Evolutionary conservation across 129 eudicot genomes (phyloP), one percentile per base, ranked within the genome.

Genomic region (Smallanthus sonchifolius): DNA sequence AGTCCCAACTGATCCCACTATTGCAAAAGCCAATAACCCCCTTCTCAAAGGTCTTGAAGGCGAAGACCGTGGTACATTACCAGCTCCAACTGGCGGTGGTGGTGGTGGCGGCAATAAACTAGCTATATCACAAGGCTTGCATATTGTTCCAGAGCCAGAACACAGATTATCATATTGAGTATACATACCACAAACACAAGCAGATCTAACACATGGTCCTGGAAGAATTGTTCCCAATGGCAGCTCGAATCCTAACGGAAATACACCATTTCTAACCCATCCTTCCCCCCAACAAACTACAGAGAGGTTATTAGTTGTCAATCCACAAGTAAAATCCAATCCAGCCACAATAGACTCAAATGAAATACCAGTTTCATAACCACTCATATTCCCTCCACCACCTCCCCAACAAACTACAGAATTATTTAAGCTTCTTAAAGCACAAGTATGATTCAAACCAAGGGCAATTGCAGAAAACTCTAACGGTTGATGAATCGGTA

Each of bases 281-380:
- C 97, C 97, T 20, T 88, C 88, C 0, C 99, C 99, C 99, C 99
- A 95, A 83, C 99, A 95, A 42, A 95, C 68, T 0, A 88, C 86
- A 10, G 97, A 87, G 47, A 91, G 84, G 67, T 95, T 88, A 47
- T 70, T 75, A 10, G 86, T 85, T 5, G 77, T 80, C 43, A 95
- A 84, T 60, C 99, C 99, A 85, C 99, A 95, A 62, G 87, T 84
- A 67, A 91, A 95, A 84, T 91, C 75, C 71, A 79, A 57, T 32
- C 99, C 99, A 28, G 97, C 96, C 57, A 83, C 88, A 35, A 95
- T 84, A 0, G 87, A 74, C 32, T 95, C 99, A 45, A 91, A 91
- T 4, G 89, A 82, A 47, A 84, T 16, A 42, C 72, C 81, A 5
- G 71, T 64, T 1, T 75, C 83, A n/a, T 78, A 43, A 75, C 70